Evolutionary conservation across 2,329 filamentous ascomycete genomes (phyloP).

Genomic region (Pseudogymnoascus sp.): DNA sequence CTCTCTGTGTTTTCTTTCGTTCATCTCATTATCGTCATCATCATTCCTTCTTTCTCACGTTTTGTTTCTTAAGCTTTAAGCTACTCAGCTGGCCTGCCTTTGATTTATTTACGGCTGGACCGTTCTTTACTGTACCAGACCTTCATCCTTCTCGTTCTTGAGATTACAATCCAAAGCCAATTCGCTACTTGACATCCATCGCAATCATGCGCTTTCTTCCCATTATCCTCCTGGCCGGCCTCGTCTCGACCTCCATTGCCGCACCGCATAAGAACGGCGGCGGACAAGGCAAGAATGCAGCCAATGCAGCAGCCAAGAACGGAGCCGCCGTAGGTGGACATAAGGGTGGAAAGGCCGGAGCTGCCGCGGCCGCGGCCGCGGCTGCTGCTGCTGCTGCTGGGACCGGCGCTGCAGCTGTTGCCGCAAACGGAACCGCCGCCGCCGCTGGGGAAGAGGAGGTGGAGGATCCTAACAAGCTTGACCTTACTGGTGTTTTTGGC

Average conservation of each 20-base stretch:
- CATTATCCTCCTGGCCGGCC: constrained; percentile 2
- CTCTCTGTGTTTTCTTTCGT: not conserved
- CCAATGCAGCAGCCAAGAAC: not conserved
- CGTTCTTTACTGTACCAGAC: constrained; percentile 4
- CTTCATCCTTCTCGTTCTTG: not conserved
- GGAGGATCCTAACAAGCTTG: constrained; percentile 26
- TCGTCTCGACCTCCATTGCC: not conserved
- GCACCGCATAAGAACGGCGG: constrained; percentile 3
- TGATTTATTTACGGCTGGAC: constrained; percentile 8
- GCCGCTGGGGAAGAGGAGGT: constrained; percentile 13
- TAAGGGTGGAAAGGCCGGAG: not conserved
- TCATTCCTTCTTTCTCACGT: not conserved
- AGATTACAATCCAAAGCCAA: not conserved
- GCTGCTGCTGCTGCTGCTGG: constrained; percentile 15
- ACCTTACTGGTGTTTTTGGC: constrained; percentile 27
- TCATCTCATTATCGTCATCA: not conserved
- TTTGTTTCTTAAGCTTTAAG: not conserved
- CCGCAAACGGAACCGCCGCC: constrained; percentile 11
- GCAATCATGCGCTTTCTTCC: constrained; percentile 1
- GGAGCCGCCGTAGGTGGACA: not conserved
- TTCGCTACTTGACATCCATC: not conserved
- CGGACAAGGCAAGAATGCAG: not conserved
- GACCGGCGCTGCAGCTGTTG: constrained; percentile 17
- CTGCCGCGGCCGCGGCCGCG: not conserved
- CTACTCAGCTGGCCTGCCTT: not conserved